A percentile compares a stretch with the other conserved stretches of the same genome.
phyloP scores from a whole-genome alignment of 2,329 filamentous ascomycete species.

The Triangularia verruculosa region DNA sequence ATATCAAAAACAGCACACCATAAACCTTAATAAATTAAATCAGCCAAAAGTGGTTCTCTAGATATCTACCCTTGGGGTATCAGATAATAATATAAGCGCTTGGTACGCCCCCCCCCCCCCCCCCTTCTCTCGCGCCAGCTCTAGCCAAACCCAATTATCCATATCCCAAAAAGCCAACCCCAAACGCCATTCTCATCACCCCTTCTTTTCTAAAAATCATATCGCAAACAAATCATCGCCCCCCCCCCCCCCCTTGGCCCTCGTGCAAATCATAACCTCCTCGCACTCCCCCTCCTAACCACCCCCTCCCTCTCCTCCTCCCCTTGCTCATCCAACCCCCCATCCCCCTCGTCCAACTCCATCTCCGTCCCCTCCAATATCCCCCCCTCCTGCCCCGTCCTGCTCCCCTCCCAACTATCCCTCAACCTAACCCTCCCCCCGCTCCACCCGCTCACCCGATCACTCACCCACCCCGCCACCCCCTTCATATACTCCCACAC shows the following conservation, averaged over 20 bases:
- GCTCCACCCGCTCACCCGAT: slow-evolving; percentile 50
- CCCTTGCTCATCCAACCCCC: slow-evolving; percentile 21
- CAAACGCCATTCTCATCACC: not conserved
- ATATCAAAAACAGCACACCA: too few species aligned
- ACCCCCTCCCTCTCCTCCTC: slow-evolving; percentile 12
- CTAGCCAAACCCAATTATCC: not conserved
- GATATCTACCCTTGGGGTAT: too few species aligned
- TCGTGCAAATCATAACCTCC: not conserved
- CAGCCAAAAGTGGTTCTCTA: not conserved
- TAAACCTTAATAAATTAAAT: not conserved
- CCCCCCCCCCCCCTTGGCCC: too few species aligned
- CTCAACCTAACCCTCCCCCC: slow-evolving; percentile 57
- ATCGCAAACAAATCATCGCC: not conserved
- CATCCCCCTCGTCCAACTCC: slow-evolving; percentile 19
- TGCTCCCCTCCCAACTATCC: slow-evolving; percentile 25
- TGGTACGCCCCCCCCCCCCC: too few species aligned
- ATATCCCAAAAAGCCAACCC: not conserved
- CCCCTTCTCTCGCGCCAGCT: not conserved
- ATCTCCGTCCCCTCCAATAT: slow-evolving; percentile 29
- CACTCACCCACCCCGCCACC: slow-evolving; percentile 57
- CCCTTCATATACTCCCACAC: slow-evolving; percentile 59
- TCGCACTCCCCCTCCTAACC: not conserved
- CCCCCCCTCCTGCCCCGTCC: slow-evolving; percentile 6
- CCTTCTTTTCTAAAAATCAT: too few species aligned
- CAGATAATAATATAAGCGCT: too few species aligned